Evolutionary conservation across 148 eudicot genomes (phyloP).

Genomic region (Arctostaphylos glauca): DNA sequence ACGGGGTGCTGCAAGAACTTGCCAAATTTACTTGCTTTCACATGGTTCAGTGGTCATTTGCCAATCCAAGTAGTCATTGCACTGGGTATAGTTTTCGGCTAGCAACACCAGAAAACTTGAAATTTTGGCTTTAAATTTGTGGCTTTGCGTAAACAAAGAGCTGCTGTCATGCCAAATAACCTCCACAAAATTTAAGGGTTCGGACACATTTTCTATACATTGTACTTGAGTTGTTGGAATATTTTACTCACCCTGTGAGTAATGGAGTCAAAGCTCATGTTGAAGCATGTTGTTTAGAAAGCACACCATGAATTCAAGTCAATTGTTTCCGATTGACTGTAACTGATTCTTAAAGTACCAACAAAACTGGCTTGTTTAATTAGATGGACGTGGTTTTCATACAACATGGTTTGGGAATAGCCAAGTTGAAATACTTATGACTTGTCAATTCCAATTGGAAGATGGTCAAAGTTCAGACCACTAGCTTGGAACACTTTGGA

Average conservation of each 20-base stretch:
- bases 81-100: background rate
- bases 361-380: background rate
- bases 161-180: background rate
- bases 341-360: background rate
- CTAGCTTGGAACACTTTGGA: background rate
- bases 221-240: background rate
- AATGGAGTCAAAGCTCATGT: background rate
- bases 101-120: background rate
- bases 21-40: background rate
- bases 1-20: background rate
- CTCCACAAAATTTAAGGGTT: background rate
- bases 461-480: constrained; percentile 7
- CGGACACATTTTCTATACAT: background rate
- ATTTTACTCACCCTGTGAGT: background rate
- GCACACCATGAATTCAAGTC: background rate
- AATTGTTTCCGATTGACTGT: background rate
- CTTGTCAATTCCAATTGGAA: background rate
- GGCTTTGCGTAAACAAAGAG: background rate
- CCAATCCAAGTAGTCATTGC: background rate
- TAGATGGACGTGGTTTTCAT: background rate
- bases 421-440: background rate
- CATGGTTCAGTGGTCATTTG: background rate
- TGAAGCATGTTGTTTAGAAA: constrained; percentile 11
- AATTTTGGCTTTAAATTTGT: background rate
- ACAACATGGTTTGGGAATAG: background rate